phyloP scores from a whole-genome alignment of 1,284 basidiomycete genomes.

The Ganoderma boninense region DNA sequence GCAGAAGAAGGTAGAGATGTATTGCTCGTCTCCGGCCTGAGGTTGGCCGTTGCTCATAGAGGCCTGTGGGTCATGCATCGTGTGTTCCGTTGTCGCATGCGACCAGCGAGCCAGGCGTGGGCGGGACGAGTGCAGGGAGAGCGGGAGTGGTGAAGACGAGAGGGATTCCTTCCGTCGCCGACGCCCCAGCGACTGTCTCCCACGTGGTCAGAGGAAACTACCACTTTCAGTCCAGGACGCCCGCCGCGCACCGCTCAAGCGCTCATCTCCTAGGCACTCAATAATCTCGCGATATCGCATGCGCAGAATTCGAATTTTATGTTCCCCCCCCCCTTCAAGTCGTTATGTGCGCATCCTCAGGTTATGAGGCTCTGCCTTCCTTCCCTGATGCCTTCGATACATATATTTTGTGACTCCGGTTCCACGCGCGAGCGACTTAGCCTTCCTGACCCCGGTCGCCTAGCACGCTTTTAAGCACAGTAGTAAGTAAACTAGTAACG shows the following conservation, averaged over 20 bases:
- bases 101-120: constrained; percentile 16
- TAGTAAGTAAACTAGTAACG: background rate
- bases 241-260: background rate
- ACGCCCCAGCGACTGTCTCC: constrained; percentile 17
- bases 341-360: too few relatives aligned
- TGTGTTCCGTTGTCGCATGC: constrained; percentile 33
- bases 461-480: background rate
- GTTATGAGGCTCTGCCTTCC: too few relatives aligned
- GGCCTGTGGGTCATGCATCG: constrained; percentile 34
- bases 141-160: constrained; percentile 11
- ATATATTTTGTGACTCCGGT: too few relatives aligned
- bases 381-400: background rate
- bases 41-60: constrained; percentile 30
- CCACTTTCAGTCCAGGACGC: background rate
- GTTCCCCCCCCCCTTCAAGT: too few relatives aligned
- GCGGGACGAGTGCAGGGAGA: constrained; percentile 15
- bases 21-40: constrained; percentile 57
- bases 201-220: constrained; percentile 26
- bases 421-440: background rate
- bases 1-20: constrained; percentile 82
- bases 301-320: too few relatives aligned
- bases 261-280: background rate
- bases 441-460: background rate
- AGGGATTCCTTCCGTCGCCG: constrained; percentile 18
- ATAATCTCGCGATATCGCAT: background rate